Percentiles rank a stretch among this genome's conserved stretches.
phyloP scores from a whole-genome alignment of 2,329 filamentous ascomycete genomes.

The Didymosphaeria variabile region DNA sequence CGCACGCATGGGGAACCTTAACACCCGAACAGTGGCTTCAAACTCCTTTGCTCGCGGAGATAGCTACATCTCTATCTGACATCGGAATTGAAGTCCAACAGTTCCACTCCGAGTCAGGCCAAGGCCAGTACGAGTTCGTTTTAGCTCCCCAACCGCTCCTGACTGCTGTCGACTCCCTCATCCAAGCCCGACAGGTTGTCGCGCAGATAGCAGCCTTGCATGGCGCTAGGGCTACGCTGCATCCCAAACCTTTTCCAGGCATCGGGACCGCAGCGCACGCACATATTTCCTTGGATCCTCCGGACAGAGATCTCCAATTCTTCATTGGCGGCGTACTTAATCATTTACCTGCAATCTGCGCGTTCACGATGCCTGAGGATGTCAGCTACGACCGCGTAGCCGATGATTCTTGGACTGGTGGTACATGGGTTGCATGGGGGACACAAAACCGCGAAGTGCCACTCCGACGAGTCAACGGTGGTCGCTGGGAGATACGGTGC shows the following conservation, averaged over 20 bases:
- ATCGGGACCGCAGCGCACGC: constrained; percentile 74
- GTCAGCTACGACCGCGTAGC: constrained; percentile 73
- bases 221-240: constrained; percentile 73
- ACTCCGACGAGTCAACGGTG: constrained; percentile 70
- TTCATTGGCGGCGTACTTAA: constrained; percentile 73
- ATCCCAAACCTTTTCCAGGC: constrained; percentile 72
- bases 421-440: constrained; percentile 81
- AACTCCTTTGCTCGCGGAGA: constrained; percentile 69
- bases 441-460: constrained; percentile 82
- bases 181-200: constrained; percentile 76
- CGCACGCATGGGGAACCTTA: constrained; percentile 76
- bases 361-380: constrained; percentile 72
- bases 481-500: constrained; percentile 81
- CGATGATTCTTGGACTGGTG: constrained; percentile 80
- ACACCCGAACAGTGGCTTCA: constrained; percentile 70
- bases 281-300: constrained; percentile 71
- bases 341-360: constrained; percentile 72
- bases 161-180: constrained; percentile 73
- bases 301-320: constrained; percentile 68
- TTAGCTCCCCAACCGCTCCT: constrained; percentile 71
- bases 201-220: constrained; percentile 69
- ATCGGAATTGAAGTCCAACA: constrained; percentile 74
- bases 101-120: constrained; percentile 77
- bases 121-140: constrained; percentile 81
- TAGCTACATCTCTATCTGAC: constrained; percentile 66